A percentile compares a stretch with the other conserved stretches of the same genome.
Evolutionary conservation across 2,329 filamentous ascomycete species (phyloP).

Genomic region (Myriosclerotinia duriaeana): DNA sequence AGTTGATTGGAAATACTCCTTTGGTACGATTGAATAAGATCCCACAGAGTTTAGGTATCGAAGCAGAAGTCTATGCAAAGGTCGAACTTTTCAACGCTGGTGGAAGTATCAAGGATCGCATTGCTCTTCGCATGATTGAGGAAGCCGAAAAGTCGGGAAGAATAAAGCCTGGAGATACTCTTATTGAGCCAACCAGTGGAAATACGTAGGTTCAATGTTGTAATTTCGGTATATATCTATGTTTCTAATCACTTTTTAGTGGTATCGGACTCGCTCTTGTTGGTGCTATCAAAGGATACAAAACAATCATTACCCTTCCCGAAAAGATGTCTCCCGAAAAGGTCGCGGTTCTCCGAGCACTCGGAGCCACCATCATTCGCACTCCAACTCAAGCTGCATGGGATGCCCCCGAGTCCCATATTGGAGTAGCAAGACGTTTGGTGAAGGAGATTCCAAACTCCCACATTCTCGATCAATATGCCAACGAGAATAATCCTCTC

Average conservation of each 20-base stretch:
- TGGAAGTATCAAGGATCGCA: conserved; percentile 91
- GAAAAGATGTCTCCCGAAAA: conserved; percentile 99
- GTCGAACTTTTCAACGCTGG: conserved; percentile 92
- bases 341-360: conserved; percentile 87
- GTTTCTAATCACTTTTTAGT: conserved; percentile 37
- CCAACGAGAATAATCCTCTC: conserved; percentile 84
- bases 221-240: neutral
- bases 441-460: conserved; percentile 96
- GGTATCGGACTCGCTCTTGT: conserved; percentile 95
- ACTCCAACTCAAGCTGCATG: conserved; percentile 94
- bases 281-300: conserved; percentile 94
- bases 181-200: conserved; percentile 97
- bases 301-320: conserved; percentile 96
- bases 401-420: conserved; percentile 94
- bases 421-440: conserved; percentile 85
- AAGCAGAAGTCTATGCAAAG: conserved; percentile 87
- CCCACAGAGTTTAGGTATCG: conserved; percentile 84
- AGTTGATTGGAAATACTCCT: conserved; percentile 95
- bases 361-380: conserved; percentile 95
- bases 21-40: conserved; percentile 91
- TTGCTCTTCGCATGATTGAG: conserved; percentile 96
- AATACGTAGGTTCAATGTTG: conserved; percentile 64
- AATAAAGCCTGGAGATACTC: conserved; percentile 93
- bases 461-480: conserved; percentile 96
- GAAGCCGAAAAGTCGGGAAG: conserved; percentile 86